Evolutionary conservation across 805 yeast species (phyloP).

Genomic region (Jamesozyma spencerorum): DNA sequence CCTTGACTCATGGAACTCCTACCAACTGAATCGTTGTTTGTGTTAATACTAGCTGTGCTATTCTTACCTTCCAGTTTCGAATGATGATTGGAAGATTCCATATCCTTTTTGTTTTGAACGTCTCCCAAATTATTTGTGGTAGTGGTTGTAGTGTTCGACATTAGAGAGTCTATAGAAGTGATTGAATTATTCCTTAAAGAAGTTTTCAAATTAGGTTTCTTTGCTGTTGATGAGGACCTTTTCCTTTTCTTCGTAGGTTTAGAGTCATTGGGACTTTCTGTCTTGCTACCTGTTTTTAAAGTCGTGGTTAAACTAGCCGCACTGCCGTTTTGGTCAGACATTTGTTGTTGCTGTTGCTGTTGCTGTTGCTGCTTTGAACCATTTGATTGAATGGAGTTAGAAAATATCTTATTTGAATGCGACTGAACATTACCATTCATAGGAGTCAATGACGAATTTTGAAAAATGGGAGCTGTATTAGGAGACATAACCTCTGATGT

Average conservation of each 20-base stretch:
- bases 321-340: no score
- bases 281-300: no score
- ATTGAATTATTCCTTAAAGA: slow-evolving; percentile 3
- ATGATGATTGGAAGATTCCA: no score
- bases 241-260: slow-evolving; percentile 1
- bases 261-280: background rate
- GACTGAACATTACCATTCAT: background rate
- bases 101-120: background rate
- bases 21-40: background rate
- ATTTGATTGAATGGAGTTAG: background rate
- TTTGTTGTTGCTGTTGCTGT: background rate
- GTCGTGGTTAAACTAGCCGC: no score
- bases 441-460: background rate
- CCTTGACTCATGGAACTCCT: background rate
- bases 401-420: no score
- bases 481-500: slow-evolving; percentile 28
- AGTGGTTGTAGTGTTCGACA: slow-evolving; percentile 1
- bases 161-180: slow-evolving; percentile 5
- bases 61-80: background rate
- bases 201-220: background rate
- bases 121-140: background rate
- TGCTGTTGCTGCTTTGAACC: no score
- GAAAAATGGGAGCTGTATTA: slow-evolving; percentile 14
- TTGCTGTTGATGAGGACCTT: background rate
- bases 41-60: background rate